These are phyloP conservation scores for Pythium sukuiense DNA, from an alignment of 352 stramenopile species.

Conservation along the genomic window DNA sequence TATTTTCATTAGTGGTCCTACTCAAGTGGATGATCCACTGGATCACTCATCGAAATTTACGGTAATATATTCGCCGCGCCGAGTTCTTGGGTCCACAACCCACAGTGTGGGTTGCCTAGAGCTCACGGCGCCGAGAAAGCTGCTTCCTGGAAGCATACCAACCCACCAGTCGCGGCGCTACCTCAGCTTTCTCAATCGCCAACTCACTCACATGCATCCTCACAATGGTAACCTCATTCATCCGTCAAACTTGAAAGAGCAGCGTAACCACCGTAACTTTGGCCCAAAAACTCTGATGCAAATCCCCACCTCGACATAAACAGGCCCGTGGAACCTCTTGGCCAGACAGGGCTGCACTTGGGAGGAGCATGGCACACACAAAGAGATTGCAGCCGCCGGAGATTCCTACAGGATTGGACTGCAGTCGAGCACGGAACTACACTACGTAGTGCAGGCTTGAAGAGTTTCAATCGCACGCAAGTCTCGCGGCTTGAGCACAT, in stretches of 20 bases:
- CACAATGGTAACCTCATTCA: too few relatives aligned
- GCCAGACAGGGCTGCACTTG: not conserved
- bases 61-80: slow-evolving; percentile 1
- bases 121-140: not conserved
- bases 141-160: too few relatives aligned
- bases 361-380: slow-evolving; percentile 1
- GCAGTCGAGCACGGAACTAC: not conserved
- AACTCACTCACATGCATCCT: not conserved
- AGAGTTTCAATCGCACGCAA: not conserved
- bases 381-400: slow-evolving; percentile 1
- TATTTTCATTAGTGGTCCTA: not conserved
- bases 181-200: not conserved
- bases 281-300: not conserved
- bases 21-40: not conserved
- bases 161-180: not conserved
- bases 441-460: not conserved
- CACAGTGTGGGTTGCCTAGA: not conserved
- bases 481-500: not conserved
- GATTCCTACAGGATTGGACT: not conserved
- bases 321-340: not conserved
- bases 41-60: slow-evolving; percentile 9
- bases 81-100: not conserved
- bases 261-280: slow-evolving; percentile 3
- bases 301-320: not conserved
- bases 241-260: too few relatives aligned